Evolutionary conservation across 805 yeast genomes (phyloP).

Genomic region (Candida cerambycidarum): DNA sequence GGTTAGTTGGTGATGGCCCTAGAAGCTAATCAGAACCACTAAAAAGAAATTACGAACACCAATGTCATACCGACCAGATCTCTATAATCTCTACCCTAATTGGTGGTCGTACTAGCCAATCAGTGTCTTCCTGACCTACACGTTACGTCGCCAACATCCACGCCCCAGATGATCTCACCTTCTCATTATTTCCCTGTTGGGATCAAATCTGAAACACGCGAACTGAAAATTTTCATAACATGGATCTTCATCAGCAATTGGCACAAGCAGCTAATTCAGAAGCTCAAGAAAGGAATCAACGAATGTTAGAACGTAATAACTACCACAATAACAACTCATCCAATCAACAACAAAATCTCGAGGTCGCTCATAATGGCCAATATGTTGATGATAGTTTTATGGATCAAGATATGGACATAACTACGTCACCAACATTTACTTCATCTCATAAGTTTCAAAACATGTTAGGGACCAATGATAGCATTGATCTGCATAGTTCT

Average conservation of each 20-base stretch:
- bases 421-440: slow-evolving; percentile 16
- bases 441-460: slow-evolving; percentile 26
- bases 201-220: slow-evolving; percentile 1
- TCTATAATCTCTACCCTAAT: too few relatives aligned
- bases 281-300: slow-evolving; percentile 6
- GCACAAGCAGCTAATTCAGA: slow-evolving; percentile 16
- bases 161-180: too few relatives aligned
- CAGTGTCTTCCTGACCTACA: too few relatives aligned
- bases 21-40: too few relatives aligned
- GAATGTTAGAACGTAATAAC: background rate
- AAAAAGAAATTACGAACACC: too few relatives aligned
- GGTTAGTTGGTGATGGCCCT: too few relatives aligned
- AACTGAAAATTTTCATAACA: slow-evolving; percentile 6
- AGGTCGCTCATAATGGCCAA: slow-evolving; percentile 1
- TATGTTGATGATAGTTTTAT: slow-evolving; percentile 30
- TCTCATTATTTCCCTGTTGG: too few relatives aligned
- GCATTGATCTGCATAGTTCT: slow-evolving; percentile 33
- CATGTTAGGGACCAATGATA: slow-evolving; percentile 19
- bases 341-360: slow-evolving; percentile 2
- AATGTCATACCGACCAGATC: too few relatives aligned
- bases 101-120: too few relatives aligned
- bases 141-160: too few relatives aligned
- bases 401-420: slow-evolving; percentile 35
- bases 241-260: slow-evolving; percentile 17
- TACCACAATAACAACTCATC: background rate